phyloP scores from a whole-genome alignment of 768 basidiomycete genomes.

The Suillus bovinus region DNA sequence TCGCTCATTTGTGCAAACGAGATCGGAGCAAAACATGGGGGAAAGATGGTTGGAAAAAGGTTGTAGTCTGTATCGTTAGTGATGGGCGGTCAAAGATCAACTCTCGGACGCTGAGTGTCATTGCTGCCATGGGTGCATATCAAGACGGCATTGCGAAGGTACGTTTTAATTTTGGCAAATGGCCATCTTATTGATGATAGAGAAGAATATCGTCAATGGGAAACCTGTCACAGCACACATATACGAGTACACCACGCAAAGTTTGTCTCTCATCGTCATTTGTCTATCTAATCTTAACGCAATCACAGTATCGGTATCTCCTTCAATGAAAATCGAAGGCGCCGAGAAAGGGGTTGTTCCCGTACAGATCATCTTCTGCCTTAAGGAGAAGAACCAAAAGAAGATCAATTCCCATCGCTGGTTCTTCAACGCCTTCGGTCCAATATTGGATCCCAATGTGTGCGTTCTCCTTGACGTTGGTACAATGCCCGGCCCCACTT shows the following conservation, averaged over 20 bases:
- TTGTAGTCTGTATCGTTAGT: conserved; percentile 89
- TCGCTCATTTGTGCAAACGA: conserved; percentile 84
- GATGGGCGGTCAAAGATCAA: conserved; percentile 88
- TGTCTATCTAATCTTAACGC: neutral
- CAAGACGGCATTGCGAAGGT: conserved; percentile 93
- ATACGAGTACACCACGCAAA: conserved; percentile 93
- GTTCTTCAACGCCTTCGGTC: conserved; percentile 92
- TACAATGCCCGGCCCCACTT: conserved; percentile 82
- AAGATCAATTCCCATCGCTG: conserved; percentile 95
- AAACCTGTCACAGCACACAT: conserved; percentile 87
- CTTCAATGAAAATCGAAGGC: conserved; percentile 79
- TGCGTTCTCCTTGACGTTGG: conserved; percentile 91
- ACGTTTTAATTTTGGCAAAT: conserved; percentile 16
- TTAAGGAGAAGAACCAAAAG: conserved; percentile 93
- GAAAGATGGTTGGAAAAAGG: conserved; percentile 97
- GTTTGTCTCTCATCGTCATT: conserved; percentile 43
- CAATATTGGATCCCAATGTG: conserved; percentile 85
- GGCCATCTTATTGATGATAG: conserved; percentile 7
- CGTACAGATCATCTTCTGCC: conserved; percentile 89
- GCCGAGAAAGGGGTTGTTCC: conserved; percentile 81
- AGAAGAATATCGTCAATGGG: conserved; percentile 72
- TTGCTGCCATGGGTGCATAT: conserved; percentile 93
- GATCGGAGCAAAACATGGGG: conserved; percentile 95
- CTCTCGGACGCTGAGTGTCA: conserved; percentile 75
- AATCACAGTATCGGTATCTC: conserved; percentile 70